Base-by-base conservation (phyloP, 345 rosid species). In the Acer campestre region DNA sequence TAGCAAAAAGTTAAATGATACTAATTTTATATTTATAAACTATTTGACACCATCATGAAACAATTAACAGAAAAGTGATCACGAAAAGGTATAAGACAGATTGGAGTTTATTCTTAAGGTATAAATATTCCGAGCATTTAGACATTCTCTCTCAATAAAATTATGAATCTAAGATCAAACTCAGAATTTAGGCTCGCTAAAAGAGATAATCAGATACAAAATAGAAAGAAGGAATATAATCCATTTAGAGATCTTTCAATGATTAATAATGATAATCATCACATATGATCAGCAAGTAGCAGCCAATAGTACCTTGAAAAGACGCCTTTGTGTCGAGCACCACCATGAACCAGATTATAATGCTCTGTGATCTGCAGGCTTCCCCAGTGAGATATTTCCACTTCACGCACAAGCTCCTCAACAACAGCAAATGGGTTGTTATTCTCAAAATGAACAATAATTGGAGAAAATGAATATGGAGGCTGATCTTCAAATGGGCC, bases 341-440 rank as follows among this genome's bases (percentile, higher is more conserved):
- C 99, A 4, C 91, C 97, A 70, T 94, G 98, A 84, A 84, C 89
- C 92, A 97, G 86, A 77, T 73, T 89, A 83, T 93, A 94, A 40
- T 86, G 89, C 82, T 97, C 98, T 40, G 98, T 97, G 49, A 97
- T 76, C 86, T 94, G 98, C 83, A 97, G 65, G 80, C 83, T 97
- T 49, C 99, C 99, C 99, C 99, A 97, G 80, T 97, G 99, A 75
- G 99, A 97, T 82, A 97, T 85, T 83, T 97, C 99, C 65, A 97
- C 85, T 80, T 97, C 98, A 31, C 97, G 91, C 27, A 88, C 94
- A 77, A 96, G 98, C 86, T 94, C 98, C 90, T 97, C 96, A 78
- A 97, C 99, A 81, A 97, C 95, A 64, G 98, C 93, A 82, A 97
- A 97, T 27, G 99, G 97, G 84, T 88, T 87, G 87, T 94, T 97